Evolutionary conservation across 257 asterid species (phyloP).

Genomic region (Eucommia ulmoides): DNA sequence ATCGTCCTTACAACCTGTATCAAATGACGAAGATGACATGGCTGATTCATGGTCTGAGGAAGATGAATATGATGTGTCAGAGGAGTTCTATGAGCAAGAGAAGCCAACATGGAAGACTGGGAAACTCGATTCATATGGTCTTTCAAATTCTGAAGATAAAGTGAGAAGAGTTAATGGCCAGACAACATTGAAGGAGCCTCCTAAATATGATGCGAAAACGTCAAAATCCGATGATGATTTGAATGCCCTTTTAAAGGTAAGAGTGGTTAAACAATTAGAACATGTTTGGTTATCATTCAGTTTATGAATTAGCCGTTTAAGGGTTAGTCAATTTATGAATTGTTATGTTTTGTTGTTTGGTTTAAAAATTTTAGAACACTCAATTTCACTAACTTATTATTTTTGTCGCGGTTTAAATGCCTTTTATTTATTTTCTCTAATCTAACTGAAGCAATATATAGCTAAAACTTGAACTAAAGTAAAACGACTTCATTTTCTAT

Average conservation of each 20-base stretch:
- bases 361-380: no score
- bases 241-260: constrained; percentile 68
- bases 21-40: neutral
- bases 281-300: neutral
- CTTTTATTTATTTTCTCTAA: no score
- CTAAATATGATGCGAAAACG: constrained; percentile 47
- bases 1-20: neutral
- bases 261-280: neutral
- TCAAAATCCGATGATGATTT: constrained; percentile 46
- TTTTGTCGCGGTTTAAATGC: no score
- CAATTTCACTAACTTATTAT: no score
- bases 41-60: constrained; percentile 5
- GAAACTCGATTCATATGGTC: constrained; percentile 41
- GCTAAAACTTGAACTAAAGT: no score
- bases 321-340: no score
- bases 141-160: constrained; percentile 43
- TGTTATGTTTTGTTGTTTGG: no score
- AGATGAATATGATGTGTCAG: constrained; percentile 60
- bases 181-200: constrained; percentile 70
- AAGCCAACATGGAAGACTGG: constrained; percentile 45
- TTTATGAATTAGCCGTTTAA: no score
- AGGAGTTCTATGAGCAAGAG: constrained; percentile 67
- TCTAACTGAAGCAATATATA: no score
- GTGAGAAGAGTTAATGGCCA: constrained; percentile 50
- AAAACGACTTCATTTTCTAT: no score